Evolutionary conservation across 2,329 filamentous ascomycete genomes (phyloP), one percentile per base, ranked within the genome.

Genomic region (Penicillium rolfsii): DNA sequence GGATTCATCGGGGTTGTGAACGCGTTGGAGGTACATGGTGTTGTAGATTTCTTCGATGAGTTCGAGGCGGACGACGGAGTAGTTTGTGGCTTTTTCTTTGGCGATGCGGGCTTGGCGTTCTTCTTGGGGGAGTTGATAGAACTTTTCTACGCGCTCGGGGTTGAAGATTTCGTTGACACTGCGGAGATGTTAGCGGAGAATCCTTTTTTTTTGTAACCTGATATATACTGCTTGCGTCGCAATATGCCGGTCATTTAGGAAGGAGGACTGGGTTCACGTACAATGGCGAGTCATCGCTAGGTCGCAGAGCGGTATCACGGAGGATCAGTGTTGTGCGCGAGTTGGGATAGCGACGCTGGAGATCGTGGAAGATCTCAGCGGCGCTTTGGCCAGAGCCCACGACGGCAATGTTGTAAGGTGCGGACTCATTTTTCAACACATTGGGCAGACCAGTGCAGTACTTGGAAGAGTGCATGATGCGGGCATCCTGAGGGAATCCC

Each of bases 81-180:
- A 98, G 81, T 98, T 98, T 62, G 94, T 98, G 33, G 87, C 88
- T 61, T 90, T 89, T 68, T 96, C 91, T 55, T 88, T 87, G 16
- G 82, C 79, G 55, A 97, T 81, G 28, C 82, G 81, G 14, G 80
- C 77, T 35, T 83, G 80, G 52, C 93, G 89, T 63, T 88, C 82
- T 48, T 82, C 80, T 1, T 87, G 79, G 0, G 89, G 81, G 66
- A 89, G 87, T 52, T 85, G 80, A 80, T 88, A 97, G 68, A 96
- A 85, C 48, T 83, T 82, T 74, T 96, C 90, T 33, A 96, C 88
- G 61, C 89, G 90, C 36, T 89, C 87, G 1, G 94, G 94, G 79
- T 98, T 93, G 82, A 98, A 98, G 73, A 98, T 91, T 71, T 95
- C 93, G 77, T 98, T 98, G 70, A 98, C 93, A 71, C 91, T 93